phyloP scores from a whole-genome alignment of 2,329 filamentous ascomycete species.

The Botrytis aclada region DNA sequence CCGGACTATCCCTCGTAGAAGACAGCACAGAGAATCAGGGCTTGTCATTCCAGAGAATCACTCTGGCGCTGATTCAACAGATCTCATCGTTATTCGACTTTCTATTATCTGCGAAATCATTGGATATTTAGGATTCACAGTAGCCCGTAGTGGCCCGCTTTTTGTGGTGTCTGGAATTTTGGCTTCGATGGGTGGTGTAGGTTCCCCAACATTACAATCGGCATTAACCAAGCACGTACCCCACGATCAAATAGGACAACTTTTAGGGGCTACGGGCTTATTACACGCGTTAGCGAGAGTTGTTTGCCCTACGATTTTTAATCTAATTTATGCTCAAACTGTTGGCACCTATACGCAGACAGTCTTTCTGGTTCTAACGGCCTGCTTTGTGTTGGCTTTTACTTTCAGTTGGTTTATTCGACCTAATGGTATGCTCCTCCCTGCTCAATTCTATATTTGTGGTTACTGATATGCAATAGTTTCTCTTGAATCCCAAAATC shows the following conservation, averaged over 20 bases:
- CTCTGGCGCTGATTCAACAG: constrained; percentile 70
- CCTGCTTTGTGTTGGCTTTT: constrained; percentile 64
- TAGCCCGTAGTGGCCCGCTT: constrained; percentile 57
- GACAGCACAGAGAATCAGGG: constrained; percentile 55
- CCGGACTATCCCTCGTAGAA: constrained; percentile 44
- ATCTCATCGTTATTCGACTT: constrained; percentile 71
- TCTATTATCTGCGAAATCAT: constrained; percentile 73
- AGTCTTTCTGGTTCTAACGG: constrained; percentile 72
- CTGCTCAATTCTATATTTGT: neutral
- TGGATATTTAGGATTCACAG: constrained; percentile 72
- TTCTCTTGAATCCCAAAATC: constrained; percentile 23
- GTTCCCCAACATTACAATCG: constrained; percentile 78
- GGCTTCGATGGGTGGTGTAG: constrained; percentile 78
- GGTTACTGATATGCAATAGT: constrained; percentile 21
- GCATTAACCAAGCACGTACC: constrained; percentile 89
- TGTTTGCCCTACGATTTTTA: constrained; percentile 77
- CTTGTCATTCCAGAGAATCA: constrained; percentile 45
- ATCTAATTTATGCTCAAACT: constrained; percentile 79
- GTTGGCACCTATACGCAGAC: constrained; percentile 76
- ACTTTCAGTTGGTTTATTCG: constrained; percentile 66
- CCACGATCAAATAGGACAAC: constrained; percentile 72
- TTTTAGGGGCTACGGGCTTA: constrained; percentile 85
- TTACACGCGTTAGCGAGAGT: constrained; percentile 80
- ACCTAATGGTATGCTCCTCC: constrained; percentile 63
- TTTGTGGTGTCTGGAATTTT: constrained; percentile 72